Evolutionary conservation across 352 stramenopile genomes (phyloP).

Genomic region (Globisporangium nodosum): DNA sequence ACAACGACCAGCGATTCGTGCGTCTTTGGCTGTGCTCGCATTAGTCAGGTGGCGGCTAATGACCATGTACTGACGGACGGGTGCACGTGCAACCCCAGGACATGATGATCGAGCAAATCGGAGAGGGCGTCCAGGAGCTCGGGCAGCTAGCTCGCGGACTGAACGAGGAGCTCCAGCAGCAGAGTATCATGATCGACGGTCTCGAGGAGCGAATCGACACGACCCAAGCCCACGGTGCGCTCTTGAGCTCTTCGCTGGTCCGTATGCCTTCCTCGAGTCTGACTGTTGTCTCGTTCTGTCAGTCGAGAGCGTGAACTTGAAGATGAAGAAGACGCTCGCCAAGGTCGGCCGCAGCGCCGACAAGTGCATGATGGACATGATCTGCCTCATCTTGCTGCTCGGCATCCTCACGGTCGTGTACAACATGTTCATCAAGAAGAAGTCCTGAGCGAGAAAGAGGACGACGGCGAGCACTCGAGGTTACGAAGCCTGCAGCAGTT

Average conservation of each 20-base stretch:
- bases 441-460: neutral
- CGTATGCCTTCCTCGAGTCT: neutral
- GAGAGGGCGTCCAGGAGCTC: slow-evolving; percentile 71
- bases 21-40: slow-evolving; percentile 5
- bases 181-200: slow-evolving; percentile 85
- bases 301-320: slow-evolving; percentile 83
- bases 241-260: neutral
- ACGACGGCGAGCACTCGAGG: neutral
- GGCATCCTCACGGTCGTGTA: slow-evolving; percentile 80
- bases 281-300: neutral
- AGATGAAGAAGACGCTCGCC: slow-evolving; percentile 81
- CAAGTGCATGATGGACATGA: slow-evolving; percentile 90
- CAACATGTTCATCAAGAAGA: slow-evolving; percentile 88
- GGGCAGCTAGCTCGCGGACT: slow-evolving; percentile 67
- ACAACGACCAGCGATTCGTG: slow-evolving; percentile 84
- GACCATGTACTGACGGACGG: neutral
- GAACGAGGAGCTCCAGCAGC: slow-evolving; percentile 81
- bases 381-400: slow-evolving; percentile 82
- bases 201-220: slow-evolving; percentile 78
- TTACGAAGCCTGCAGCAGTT: neutral
- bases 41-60: neutral
- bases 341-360: slow-evolving; percentile 67
- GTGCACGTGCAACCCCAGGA: slow-evolving; percentile 30
- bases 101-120: slow-evolving; percentile 84
- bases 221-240: slow-evolving; percentile 63